Percentiles rank a stretch among this genome's conserved stretches.
phyloP scores from a whole-genome alignment of 768 basidiomycete species.

The Gloeopeniophorella convolvens region DNA sequence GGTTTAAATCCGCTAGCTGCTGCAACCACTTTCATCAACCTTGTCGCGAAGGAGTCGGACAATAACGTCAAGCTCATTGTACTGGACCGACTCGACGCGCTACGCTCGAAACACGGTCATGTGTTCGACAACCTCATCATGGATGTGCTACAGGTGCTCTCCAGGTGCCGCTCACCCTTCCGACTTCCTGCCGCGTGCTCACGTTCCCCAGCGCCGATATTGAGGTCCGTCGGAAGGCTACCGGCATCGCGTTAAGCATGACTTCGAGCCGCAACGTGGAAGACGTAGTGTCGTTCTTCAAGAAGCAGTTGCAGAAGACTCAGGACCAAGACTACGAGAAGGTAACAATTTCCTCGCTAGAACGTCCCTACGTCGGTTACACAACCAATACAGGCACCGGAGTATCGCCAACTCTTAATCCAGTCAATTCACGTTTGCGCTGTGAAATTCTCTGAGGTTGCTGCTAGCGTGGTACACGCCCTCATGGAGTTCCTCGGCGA shows the following conservation, averaged over 20 bases:
- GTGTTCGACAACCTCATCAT: constrained; percentile 89
- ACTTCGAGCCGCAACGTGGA: constrained; percentile 92
- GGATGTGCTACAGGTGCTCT: constrained; percentile 89
- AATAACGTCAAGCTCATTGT: constrained; percentile 99
- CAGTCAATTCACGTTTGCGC: constrained; percentile 97
- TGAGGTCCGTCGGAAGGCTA: constrained; percentile 92
- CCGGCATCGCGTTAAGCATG: constrained; percentile 86
- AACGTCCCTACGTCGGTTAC: background rate
- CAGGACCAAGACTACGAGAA: constrained; percentile 92
- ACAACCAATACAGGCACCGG: constrained; percentile 55
- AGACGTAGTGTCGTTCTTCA: constrained; percentile 92
- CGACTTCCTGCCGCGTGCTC: background rate
- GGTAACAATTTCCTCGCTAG: constrained; percentile 34
- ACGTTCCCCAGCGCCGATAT: constrained; percentile 70
- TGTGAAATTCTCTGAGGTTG: constrained; percentile 94
- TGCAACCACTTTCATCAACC: constrained; percentile 79
- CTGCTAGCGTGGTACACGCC: constrained; percentile 89
- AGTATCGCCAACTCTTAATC: constrained; percentile 94
- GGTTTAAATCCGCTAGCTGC: constrained; percentile 54
- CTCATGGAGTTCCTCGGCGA: constrained; percentile 94
- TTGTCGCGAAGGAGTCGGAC: constrained; percentile 93
- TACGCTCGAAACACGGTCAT: constrained; percentile 80
- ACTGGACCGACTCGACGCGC: constrained; percentile 77
- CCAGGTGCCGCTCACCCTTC: constrained; percentile 42
- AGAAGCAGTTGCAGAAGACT: constrained; percentile 94